Conservation (phyloP, 129 eudicot genomes). For the Tagetes erecta region DNA sequence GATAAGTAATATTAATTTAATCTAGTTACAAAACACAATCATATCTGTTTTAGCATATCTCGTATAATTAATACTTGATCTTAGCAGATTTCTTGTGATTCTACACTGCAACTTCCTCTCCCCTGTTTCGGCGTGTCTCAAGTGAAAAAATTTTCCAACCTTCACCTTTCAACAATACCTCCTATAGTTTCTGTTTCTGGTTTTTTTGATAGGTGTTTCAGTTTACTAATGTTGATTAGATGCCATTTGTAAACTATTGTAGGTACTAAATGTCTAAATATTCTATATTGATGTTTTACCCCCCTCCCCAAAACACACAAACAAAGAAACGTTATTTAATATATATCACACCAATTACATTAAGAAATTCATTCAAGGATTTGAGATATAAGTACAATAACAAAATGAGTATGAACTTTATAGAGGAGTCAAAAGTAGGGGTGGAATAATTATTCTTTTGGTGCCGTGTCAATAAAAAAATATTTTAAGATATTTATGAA, state of each 20-base stretch:
- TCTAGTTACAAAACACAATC: not conserved
- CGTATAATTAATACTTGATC: not conserved
- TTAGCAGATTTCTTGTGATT: constrained; percentile 9
- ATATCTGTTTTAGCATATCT: constrained; percentile 6
- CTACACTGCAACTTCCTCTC: not conserved
- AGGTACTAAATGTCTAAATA: not conserved
- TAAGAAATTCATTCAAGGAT: not conserved
- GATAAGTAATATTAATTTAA: constrained; percentile 11
- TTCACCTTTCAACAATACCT: not conserved
- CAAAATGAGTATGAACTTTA: not conserved
- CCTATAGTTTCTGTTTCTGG: not conserved
- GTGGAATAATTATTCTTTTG: constrained; percentile 11
- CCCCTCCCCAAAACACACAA: not conserved
- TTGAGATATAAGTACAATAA: not conserved
- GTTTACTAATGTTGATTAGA: not conserved
- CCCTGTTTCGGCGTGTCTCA: not conserved
- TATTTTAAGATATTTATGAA: not conserved
- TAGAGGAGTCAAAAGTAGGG: not conserved
- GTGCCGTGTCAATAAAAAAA: not conserved
- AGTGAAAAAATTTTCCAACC: not conserved
- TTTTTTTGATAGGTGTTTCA: not conserved
- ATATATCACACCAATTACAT: not conserved
- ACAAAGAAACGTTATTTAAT: no score
- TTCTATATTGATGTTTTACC: not conserved
- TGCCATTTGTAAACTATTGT: not conserved